These are phyloP conservation scores for Thraustochytrium sp. DNA, from an alignment of 352 stramenopile genomes.

Conservation along the genomic window DNA sequence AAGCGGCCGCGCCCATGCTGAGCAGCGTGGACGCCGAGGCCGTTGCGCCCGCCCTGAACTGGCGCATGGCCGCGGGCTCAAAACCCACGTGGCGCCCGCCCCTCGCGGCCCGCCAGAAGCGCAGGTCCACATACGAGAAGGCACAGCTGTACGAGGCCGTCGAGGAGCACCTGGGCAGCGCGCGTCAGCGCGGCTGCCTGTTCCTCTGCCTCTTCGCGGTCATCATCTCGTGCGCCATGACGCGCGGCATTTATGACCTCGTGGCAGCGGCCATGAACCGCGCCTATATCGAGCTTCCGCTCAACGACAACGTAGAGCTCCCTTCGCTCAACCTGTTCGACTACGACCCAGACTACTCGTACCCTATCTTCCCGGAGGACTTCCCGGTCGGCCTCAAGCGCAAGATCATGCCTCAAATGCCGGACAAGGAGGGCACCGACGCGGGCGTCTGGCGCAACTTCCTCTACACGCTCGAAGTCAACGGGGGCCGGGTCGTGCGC, in stretches of 20 bases:
- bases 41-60: too few relatives aligned
- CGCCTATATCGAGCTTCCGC: not conserved
- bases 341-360: conserved; percentile 10
- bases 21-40: too few relatives aligned
- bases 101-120: not conserved
- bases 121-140: conserved; percentile 2
- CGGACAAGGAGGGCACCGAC: conserved; percentile 7
- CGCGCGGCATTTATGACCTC: not conserved
- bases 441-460: not conserved
- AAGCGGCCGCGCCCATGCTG: too few relatives aligned
- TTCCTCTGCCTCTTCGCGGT: not conserved
- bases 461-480: not conserved
- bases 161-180: conserved; percentile 4
- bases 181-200: not conserved
- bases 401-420: conserved; percentile 30
- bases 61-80: too few relatives aligned
- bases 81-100: too few relatives aligned
- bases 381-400: not conserved
- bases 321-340: conserved; percentile 35
- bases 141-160: not conserved
- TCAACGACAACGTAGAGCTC: not conserved
- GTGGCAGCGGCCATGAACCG: not conserved
- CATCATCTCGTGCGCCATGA: not conserved
- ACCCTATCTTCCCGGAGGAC: not conserved
- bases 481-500: not conserved